Conservation (phyloP, 371 early-diverging fungal genomes). For the Zychaea mexicana region DNA sequence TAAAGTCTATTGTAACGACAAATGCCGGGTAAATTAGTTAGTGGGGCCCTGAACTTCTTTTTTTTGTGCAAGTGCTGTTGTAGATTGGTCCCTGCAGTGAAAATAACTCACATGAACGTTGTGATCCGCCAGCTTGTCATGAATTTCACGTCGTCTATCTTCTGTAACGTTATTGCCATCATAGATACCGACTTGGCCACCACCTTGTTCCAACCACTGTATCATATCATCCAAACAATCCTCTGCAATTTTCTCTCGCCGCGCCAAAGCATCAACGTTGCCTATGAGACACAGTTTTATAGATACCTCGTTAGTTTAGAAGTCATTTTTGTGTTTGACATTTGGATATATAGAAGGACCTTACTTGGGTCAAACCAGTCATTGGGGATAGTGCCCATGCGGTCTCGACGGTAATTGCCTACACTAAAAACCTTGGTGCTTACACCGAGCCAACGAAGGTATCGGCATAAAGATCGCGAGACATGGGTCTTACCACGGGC, state of each 20-base stretch:
- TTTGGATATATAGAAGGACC: slow-evolving; percentile 4
- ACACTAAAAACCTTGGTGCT: slow-evolving; percentile 96
- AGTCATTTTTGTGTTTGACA: no score
- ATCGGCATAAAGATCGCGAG: slow-evolving; percentile 88
- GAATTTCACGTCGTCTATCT: slow-evolving; percentile 71
- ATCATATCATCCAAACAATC: slow-evolving; percentile 88
- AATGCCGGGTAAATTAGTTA: neutral
- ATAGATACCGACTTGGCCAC: slow-evolving; percentile 87
- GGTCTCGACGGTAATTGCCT: slow-evolving; percentile 92
- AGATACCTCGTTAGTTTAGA: no score
- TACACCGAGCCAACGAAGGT: slow-evolving; percentile 95
- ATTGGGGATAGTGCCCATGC: slow-evolving; percentile 73
- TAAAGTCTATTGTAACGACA: neutral
- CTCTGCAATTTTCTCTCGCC: slow-evolving; percentile 64
- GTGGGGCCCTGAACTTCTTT: neutral
- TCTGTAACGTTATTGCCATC: slow-evolving; percentile 94
- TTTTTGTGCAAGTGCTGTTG: neutral
- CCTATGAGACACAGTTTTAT: no score
- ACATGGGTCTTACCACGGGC: slow-evolving; percentile 91
- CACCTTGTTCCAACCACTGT: slow-evolving; percentile 70
- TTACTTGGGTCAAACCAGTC: slow-evolving; percentile 90
- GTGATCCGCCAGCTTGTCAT: slow-evolving; percentile 61
- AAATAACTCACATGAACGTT: slow-evolving; percentile 72
- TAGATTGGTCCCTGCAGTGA: no score
- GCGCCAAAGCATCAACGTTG: slow-evolving; percentile 61